Conservation (phyloP, 169 alveolate genomes). For the Sarcocystis neurona region DNA sequence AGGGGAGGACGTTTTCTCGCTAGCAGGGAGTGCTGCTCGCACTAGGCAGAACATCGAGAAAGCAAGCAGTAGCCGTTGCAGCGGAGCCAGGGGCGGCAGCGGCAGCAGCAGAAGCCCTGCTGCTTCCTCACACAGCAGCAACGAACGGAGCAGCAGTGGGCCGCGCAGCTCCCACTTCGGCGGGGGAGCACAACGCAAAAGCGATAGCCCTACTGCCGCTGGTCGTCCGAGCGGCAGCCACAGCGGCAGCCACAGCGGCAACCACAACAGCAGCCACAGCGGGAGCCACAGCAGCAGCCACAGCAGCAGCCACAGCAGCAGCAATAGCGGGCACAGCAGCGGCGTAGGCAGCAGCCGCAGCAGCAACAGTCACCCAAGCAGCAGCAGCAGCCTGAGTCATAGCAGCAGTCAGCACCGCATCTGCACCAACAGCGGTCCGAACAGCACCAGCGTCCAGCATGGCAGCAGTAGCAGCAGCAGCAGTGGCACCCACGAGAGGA, state of each 20-base stretch:
- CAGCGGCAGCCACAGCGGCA: neutral
- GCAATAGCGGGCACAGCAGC: neutral
- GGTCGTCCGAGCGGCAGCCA: neutral
- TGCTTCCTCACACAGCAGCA: constrained; percentile 11
- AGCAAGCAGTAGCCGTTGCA: neutral
- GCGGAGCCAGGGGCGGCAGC: constrained; percentile 40
- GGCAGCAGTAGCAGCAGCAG: constrained; percentile 1
- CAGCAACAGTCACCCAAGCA: neutral
- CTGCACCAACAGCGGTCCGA: neutral
- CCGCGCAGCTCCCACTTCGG: no score
- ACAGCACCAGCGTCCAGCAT: neutral
- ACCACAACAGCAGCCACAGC: neutral
- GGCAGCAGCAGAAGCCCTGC: neutral
- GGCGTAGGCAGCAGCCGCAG: neutral
- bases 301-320: neutral
- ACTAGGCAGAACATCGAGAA: neutral
- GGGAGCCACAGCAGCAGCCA: neutral
- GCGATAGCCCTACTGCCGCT: neutral
- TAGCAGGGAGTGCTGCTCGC: neutral
- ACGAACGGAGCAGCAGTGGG: neutral
- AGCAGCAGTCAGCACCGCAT: neutral
- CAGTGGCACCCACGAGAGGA: no score
- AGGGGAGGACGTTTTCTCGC: no score
- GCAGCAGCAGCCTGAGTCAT: constrained; percentile 37
- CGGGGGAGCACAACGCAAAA: neutral